Evolutionary conservation across 805 yeast genomes (phyloP).

Genomic region (Monosporozyma aerobia): DNA sequence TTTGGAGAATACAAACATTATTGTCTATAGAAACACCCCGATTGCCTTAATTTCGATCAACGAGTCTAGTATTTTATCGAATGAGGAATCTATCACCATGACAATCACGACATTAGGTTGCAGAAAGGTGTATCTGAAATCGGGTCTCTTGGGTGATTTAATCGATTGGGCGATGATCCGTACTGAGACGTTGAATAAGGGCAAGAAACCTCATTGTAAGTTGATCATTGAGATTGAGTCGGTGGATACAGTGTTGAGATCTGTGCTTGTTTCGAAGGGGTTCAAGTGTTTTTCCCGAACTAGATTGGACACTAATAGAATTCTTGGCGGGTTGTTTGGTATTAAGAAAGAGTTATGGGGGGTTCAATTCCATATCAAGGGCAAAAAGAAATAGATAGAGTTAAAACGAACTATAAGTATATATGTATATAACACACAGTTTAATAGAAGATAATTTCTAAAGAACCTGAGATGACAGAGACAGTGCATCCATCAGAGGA

Average conservation of each 20-base stretch:
- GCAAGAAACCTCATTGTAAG: background rate
- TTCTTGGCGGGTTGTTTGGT: slow-evolving; percentile 27
- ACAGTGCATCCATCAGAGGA: slow-evolving; percentile 75
- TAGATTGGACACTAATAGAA: slow-evolving; percentile 20
- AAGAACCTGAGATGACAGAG: slow-evolving; percentile 49
- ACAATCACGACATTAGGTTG: slow-evolving; percentile 51
- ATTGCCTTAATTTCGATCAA: slow-evolving; percentile 50
- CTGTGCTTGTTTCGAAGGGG: slow-evolving; percentile 33
- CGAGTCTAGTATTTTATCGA: slow-evolving; percentile 35
- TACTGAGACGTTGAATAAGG: slow-evolving; percentile 32
- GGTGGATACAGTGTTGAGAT: slow-evolving; percentile 37
- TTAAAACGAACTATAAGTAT: background rate
- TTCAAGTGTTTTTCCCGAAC: slow-evolving; percentile 33
- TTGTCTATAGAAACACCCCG: slow-evolving; percentile 61
- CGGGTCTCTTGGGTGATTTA: slow-evolving; percentile 57
- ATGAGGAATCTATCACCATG: slow-evolving; percentile 38
- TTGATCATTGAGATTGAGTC: slow-evolving; percentile 43
- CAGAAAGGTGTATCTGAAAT: slow-evolving; percentile 55
- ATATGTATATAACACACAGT: background rate
- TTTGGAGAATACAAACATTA: slow-evolving; percentile 44
- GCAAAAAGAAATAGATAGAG: background rate
- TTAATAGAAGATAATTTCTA: slow-evolving; percentile 49
- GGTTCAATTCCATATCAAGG: slow-evolving; percentile 30
- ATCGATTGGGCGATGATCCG: slow-evolving; percentile 50
- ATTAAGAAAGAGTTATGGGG: slow-evolving; percentile 28